phyloP scores from a whole-genome alignment of 2,329 filamentous ascomycete genomes.

The Beauveria sp. region DNA sequence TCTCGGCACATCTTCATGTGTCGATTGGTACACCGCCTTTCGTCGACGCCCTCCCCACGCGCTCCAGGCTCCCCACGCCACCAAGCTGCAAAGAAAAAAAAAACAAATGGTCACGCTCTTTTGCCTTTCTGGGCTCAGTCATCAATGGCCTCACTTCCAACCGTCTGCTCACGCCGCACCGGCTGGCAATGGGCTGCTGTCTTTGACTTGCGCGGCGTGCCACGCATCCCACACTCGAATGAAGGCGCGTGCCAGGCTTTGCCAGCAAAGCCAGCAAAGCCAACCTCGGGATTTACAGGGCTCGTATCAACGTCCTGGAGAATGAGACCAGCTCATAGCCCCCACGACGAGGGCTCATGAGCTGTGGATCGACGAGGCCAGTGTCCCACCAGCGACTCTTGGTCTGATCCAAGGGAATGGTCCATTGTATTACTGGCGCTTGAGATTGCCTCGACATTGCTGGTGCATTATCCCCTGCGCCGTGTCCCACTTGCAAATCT shows the following conservation, averaged over 20 bases:
- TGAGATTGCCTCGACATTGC: slow-evolving; percentile 8
- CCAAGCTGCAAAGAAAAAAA: background rate
- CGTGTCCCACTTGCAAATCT: slow-evolving; percentile 12
- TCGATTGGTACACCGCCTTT: slow-evolving; percentile 6
- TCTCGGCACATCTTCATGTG: slow-evolving; percentile 10
- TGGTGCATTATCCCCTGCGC: background rate
- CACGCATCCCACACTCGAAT: background rate
- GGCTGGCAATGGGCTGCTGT: background rate
- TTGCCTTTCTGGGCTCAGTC: background rate
- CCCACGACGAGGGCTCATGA: slow-evolving; percentile 4
- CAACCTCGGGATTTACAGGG: background rate
- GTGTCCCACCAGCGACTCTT: slow-evolving; percentile 6
- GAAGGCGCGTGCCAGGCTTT: background rate
- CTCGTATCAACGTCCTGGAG: slow-evolving; percentile 8
- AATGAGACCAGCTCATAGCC: slow-evolving; percentile 9
- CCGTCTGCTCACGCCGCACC: background rate
- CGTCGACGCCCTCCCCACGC: slow-evolving; percentile 3
- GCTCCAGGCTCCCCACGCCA: slow-evolving; percentile 3
- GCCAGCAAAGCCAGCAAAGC: background rate
- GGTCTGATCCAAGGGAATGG: slow-evolving; percentile 12
- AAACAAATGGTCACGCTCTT: background rate
- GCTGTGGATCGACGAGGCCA: slow-evolving; percentile 6
- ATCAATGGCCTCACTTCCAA: background rate
- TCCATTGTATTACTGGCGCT: slow-evolving; percentile 5
- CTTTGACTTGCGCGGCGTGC: background rate